Evolutionary conservation across 2,329 filamentous ascomycete genomes (phyloP), one percentile per base, ranked within the genome.

Genomic region (Thielaviopsis punctulata): DNA sequence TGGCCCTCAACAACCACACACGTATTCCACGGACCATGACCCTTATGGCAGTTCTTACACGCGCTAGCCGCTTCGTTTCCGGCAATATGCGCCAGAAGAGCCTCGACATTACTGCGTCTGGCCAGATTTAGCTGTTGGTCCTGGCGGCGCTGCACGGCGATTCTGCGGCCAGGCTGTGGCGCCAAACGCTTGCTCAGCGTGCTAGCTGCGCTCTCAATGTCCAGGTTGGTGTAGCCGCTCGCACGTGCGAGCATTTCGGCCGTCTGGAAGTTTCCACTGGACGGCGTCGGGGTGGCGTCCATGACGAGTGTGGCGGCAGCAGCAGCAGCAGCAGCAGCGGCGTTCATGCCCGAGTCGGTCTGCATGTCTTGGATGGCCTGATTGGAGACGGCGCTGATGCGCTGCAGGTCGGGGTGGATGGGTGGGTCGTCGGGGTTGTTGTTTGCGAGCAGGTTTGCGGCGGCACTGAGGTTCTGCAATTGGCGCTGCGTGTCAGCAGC

Each of bases 41-140:
- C 74, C 60, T 77, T 79, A 61, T 72, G 69, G 60, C 76, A 80
- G 61, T 76, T 78, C 62, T 76, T 76, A 62, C 76, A 80, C 0
- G 73, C 66, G n/a, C 67, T 65, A 0, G 66, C 58, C 0, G 72
- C 69, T 27, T 67, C 62, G 24, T 69, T 65, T 33, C 76, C 76
- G 2, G 74, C 72, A 47, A 79, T 71, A 57, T 79, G 74, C 19
- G 73, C 73, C 52, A 79, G 72, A 39, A 78, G 60, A 0, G 76
- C 75, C 60, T 80, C 76, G 45, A 77, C 74, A 54, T 79, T 80
- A 62, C 76, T 77, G 0, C 75, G 69, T 3, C 76, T 68, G n/a
- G 65, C 66, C 9, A 79, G 65, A 62, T 79, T 79, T 19, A 79
- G 69, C 44, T 62, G 62, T 59, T 77, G 73, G 41, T 76, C 73